Percentiles rank a stretch among this genome's conserved stretches.
These are phyloP conservation scores for Pichia phayaonensis DNA, from an alignment of 805 yeast species.

Conservation along the genomic window DNA sequence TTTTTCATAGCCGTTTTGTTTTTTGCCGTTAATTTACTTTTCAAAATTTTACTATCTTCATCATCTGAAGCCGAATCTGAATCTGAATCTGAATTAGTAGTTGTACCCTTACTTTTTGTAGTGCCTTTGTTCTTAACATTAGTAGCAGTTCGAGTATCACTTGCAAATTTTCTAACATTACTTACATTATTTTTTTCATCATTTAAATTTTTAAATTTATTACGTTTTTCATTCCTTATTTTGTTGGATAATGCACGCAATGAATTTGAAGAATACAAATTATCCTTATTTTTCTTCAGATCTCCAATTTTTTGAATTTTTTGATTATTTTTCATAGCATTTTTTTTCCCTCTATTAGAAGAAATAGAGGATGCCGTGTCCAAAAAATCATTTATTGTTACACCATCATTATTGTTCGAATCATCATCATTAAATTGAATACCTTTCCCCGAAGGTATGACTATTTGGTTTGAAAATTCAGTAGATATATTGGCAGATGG, in stretches of 20 bases:
- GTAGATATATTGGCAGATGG: neutral
- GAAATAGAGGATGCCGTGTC: neutral
- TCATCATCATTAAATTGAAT: slow-evolving; percentile 11
- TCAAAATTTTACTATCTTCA: slow-evolving; percentile 18
- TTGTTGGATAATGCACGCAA: slow-evolving; percentile 24
- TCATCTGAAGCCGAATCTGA: slow-evolving; percentile 4
- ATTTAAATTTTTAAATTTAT: neutral
- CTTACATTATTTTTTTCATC: neutral
- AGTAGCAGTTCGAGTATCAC: no score
- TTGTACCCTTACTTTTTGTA: no score
- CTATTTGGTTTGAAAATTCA: slow-evolving; percentile 7
- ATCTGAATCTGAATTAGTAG: slow-evolving; percentile 2
- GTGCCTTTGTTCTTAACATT: no score
- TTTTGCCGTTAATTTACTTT: slow-evolving; percentile 10
- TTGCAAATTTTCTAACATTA: no score
- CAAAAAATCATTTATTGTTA: slow-evolving; percentile 10
- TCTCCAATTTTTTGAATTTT: slow-evolving; percentile 10
- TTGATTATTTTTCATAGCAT: slow-evolving; percentile 9
- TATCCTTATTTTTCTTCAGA: slow-evolving; percentile 5
- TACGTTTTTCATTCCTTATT: slow-evolving; percentile 20
- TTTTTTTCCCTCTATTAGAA: slow-evolving; percentile 17
- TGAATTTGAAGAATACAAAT: slow-evolving; percentile 12
- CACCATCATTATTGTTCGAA: neutral
- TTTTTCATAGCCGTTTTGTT: slow-evolving; percentile 2
- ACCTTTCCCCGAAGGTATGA: slow-evolving; percentile 25